phyloP scores from a whole-genome alignment of 2,329 filamentous ascomycete genomes.

The Phyllosticta citrichinensis region DNA sequence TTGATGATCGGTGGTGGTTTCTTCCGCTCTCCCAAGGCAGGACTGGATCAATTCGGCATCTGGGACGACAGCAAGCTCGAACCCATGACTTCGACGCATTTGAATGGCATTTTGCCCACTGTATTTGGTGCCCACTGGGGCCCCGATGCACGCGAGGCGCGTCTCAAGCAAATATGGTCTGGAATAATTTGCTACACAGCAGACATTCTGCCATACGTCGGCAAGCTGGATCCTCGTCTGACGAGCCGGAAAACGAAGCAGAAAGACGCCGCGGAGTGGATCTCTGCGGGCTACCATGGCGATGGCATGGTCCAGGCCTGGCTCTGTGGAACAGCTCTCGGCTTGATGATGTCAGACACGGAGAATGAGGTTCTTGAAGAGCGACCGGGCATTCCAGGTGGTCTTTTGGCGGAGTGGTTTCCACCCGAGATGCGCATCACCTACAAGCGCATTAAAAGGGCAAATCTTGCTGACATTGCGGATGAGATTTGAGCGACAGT shows the following conservation, averaged over 20 bases:
- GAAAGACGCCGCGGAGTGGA: slow-evolving; percentile 13
- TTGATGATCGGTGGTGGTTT: slow-evolving; percentile 38
- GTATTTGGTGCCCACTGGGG: slow-evolving; percentile 7
- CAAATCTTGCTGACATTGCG: slow-evolving; percentile 1
- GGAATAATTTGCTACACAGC: slow-evolving; percentile 16
- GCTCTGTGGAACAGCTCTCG: slow-evolving; percentile 2
- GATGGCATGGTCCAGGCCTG: slow-evolving; percentile 15
- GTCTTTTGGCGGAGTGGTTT: neutral
- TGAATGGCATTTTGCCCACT: slow-evolving; percentile 16
- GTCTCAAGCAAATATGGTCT: slow-evolving; percentile 14
- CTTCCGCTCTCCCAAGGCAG: slow-evolving; percentile 21
- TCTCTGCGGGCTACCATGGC: slow-evolving; percentile 16
- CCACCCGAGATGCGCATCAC: slow-evolving; percentile 3
- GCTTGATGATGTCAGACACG: neutral
- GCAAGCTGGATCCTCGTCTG: slow-evolving; percentile 2
- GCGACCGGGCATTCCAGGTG: neutral
- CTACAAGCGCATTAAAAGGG: neutral
- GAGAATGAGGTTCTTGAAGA: slow-evolving; percentile 1
- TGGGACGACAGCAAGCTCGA: slow-evolving; percentile 28
- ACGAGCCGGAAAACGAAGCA: slow-evolving; percentile 12
- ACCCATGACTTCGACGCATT: neutral
- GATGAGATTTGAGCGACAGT: neutral
- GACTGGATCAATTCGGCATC: slow-evolving; percentile 13
- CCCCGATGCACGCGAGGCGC: neutral
- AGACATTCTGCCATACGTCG: slow-evolving; percentile 1